Percentiles rank a stretch among this genome's conserved stretches.
Evolutionary conservation across 2,329 filamentous ascomycete genomes (phyloP).

Genomic region (Emmonsiellopsis sp.): DNA sequence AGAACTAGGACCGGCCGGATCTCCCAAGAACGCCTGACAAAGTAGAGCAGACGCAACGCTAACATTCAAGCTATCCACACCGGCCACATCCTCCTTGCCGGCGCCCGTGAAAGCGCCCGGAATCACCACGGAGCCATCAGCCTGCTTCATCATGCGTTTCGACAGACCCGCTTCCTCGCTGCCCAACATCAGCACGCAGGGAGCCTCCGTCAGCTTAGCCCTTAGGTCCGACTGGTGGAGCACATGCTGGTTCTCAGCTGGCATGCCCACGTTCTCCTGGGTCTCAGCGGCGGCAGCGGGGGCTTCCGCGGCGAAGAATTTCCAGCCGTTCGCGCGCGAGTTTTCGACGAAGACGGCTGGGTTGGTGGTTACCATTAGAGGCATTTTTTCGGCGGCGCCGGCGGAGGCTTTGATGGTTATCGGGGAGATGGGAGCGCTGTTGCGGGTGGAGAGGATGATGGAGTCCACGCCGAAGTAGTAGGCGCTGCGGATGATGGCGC

Average conservation of each 20-base stretch:
- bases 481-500: conserved; percentile 78
- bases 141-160: conserved; percentile 53
- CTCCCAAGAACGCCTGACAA: conserved; percentile 31
- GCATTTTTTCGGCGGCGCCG: conserved; percentile 74
- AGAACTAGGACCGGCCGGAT: background rate
- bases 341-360: conserved; percentile 60
- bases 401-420: conserved; percentile 80
- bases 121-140: conserved; percentile 59
- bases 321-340: conserved; percentile 68
- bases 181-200: conserved; percentile 73
- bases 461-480: conserved; percentile 86
- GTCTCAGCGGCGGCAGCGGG: conserved; percentile 22
- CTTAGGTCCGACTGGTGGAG: conserved; percentile 8
- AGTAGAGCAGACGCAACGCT: conserved; percentile 77
- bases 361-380: conserved; percentile 60
- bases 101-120: conserved; percentile 37
- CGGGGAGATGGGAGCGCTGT: conserved; percentile 64
- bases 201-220: conserved; percentile 44
- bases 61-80: conserved; percentile 87
- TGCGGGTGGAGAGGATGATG: conserved; percentile 64
- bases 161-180: conserved; percentile 69
- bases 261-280: conserved; percentile 27
- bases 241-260: conserved; percentile 3
- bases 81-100: conserved; percentile 31
- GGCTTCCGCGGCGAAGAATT: conserved; percentile 64